A percentile compares a stretch with the other conserved stretches of the same genome.
These are phyloP conservation scores for Aspergillus steynii DNA, from an alignment of 495 filamentous ascomycete species.

Conservation along the genomic window DNA sequence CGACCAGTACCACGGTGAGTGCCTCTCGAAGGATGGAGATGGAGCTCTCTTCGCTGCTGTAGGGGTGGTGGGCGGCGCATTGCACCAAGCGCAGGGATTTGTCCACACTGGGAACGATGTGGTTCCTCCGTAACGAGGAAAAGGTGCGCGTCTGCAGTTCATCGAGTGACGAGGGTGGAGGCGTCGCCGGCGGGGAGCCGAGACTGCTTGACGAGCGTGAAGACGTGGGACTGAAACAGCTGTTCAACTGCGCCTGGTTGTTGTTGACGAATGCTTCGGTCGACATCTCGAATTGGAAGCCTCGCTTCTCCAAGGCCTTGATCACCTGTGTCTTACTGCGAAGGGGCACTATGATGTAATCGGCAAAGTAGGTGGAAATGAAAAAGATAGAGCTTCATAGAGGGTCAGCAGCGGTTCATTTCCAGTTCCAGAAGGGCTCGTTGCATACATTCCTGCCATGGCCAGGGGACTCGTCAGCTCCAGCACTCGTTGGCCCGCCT, in stretches of 20 bases:
- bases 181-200: conserved; percentile 61
- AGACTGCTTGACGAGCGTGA: conserved; percentile 28
- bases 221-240: conserved; percentile 30
- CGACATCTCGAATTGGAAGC: conserved; percentile 80
- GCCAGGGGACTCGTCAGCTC: conserved; percentile 91
- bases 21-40: conserved; percentile 47
- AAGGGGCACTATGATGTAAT: conserved; percentile 90
- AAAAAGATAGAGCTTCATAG: conserved; percentile 81
- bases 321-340: conserved; percentile 73
- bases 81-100: conserved; percentile 70
- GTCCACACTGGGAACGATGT: conserved; percentile 72
- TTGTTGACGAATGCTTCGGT: conserved; percentile 67
- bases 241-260: conserved; percentile 22
- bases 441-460: conserved; percentile 78
- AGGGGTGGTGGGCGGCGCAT: conserved; percentile 71
- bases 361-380: conserved; percentile 96
- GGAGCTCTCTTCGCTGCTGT: conserved; percentile 45
- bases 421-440: not conserved
- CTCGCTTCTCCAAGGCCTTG: conserved; percentile 70
- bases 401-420: conserved; percentile 7
- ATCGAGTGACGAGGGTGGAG: conserved; percentile 70
- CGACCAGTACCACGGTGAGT: conserved; percentile 51
- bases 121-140: conserved; percentile 66
- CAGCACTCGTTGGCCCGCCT: conserved; percentile 90
- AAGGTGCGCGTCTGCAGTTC: conserved; percentile 87